A percentile compares a stretch with the other conserved stretches of the same genome.
Conservation (phyloP, 2,329 filamentous ascomycete species). For the Fusarium robinianum region DNA sequence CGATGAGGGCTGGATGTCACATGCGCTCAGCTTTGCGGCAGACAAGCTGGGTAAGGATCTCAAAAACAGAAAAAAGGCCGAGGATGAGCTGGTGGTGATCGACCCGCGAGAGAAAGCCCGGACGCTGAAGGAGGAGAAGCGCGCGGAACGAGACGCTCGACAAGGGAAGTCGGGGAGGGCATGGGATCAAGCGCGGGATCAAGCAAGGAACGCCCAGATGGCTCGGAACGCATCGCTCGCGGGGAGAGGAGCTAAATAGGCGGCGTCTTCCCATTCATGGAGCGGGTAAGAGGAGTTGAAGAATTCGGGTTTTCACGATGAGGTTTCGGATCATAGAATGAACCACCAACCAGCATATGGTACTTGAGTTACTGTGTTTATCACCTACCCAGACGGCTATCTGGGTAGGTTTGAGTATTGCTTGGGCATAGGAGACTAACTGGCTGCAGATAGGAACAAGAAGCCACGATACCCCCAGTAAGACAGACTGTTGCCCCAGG, state of each 20-base stretch:
- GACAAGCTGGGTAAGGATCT: conserved; percentile 91
- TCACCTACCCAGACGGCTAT: too few species aligned
- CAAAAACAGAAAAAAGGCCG: conserved; percentile 86
- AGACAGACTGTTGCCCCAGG: too few species aligned
- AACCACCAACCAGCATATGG: too few species aligned
- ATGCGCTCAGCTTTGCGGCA: conserved; percentile 82
- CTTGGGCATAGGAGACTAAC: too few species aligned
- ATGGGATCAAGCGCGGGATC: conserved; percentile 56
- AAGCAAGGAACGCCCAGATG: conserved; percentile 61
- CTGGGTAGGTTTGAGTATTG: too few species aligned
- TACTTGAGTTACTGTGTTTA: too few species aligned
- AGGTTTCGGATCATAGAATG: too few species aligned
- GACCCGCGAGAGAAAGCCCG: conserved; percentile 84
- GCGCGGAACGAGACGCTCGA: conserved; percentile 59
- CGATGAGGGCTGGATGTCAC: conserved; percentile 80
- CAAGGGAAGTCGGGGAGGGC: conserved; percentile 58
- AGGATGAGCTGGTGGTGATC: conserved; percentile 90
- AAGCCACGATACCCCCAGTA: too few species aligned
- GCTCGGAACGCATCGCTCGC: conserved; percentile 57
- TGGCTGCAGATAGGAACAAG: conserved; percentile 30
- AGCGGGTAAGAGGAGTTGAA: too few species aligned
- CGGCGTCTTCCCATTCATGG: too few species aligned
- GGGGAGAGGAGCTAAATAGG: conserved; percentile 59
- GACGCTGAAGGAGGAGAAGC: conserved; percentile 69
- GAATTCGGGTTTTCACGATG: too few species aligned